Conservation (phyloP, 202 grass and related monocot genomes). For the Dendrocalamus latiflorus region DNA sequence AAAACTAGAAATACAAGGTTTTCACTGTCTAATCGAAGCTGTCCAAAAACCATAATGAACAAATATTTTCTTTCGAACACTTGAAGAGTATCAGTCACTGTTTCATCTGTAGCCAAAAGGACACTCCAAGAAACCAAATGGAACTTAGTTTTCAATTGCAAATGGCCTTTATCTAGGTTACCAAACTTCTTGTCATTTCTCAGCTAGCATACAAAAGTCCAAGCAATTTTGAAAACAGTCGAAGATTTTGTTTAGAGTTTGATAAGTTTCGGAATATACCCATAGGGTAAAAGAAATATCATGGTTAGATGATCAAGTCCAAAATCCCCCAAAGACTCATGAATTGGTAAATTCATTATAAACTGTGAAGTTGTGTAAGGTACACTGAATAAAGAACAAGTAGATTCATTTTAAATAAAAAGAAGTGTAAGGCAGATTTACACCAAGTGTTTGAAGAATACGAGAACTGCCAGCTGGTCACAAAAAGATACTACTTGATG, state of each 20-base stretch:
- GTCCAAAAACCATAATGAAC: neutral
- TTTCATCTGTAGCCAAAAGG: neutral
- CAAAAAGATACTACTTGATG: no score
- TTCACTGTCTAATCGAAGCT: neutral
- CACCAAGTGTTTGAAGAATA: no score
- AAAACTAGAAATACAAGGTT: neutral
- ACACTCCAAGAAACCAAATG: neutral
- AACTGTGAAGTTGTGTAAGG: neutral
- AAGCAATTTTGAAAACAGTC: neutral
- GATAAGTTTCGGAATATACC: neutral
- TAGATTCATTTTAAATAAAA: neutral
- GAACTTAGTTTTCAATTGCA: neutral
- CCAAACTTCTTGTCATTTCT: neutral
- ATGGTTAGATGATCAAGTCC: neutral
- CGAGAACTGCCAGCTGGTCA: no score
- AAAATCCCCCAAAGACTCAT: neutral
- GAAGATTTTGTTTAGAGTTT: neutral
- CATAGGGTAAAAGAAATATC: neutral
- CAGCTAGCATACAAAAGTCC: neutral
- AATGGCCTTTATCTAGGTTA: neutral
- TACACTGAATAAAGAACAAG: neutral
- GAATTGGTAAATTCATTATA: neutral
- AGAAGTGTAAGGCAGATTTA: neutral
- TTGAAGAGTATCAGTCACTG: neutral
- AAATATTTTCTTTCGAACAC: neutral